These are phyloP conservation scores for Exophiala alcalophila DNA, from an alignment of 2,329 filamentous ascomycete genomes.

Conservation along the genomic window DNA sequence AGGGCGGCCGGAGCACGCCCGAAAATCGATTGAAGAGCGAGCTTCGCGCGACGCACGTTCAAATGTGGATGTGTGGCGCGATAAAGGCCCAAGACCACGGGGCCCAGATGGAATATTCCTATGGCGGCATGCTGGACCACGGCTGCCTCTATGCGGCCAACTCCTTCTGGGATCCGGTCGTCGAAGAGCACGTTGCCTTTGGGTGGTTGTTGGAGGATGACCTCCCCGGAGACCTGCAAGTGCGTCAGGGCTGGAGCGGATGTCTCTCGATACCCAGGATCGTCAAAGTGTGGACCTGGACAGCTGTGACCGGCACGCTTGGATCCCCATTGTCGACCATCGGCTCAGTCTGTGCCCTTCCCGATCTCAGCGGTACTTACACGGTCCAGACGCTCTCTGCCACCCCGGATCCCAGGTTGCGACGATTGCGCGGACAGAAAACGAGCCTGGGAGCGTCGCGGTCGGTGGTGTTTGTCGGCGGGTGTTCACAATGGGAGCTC, in stretches of 20 bases:
- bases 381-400: conserved; percentile 42
- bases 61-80: conserved; percentile 47
- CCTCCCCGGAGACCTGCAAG: conserved; percentile 41
- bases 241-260: conserved; percentile 50
- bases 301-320: conserved; percentile 39
- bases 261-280: conserved; percentile 47
- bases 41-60: conserved; percentile 33
- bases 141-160: conserved; percentile 51
- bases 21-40: conserved; percentile 11
- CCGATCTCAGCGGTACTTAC: conserved; percentile 32
- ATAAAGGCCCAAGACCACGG: conserved; percentile 3
- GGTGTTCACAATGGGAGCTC: background rate
- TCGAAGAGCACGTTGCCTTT: conserved; percentile 42
- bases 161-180: conserved; percentile 47
- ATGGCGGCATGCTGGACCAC: conserved; percentile 48
- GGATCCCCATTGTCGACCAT: conserved; percentile 39
- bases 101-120: conserved; percentile 37
- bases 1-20: conserved; percentile 35
- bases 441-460: background rate
- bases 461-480: background rate
- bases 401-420: background rate
- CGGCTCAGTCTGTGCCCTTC: conserved; percentile 39
- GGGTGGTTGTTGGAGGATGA: conserved; percentile 54
- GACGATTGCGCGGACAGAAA: background rate
- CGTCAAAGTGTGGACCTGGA: conserved; percentile 39